Percentiles rank a stretch among this genome's conserved stretches.
Evolutionary conservation across 2,329 filamentous ascomycete genomes (phyloP).

Genomic region (Scortechinia acanthostroma): DNA sequence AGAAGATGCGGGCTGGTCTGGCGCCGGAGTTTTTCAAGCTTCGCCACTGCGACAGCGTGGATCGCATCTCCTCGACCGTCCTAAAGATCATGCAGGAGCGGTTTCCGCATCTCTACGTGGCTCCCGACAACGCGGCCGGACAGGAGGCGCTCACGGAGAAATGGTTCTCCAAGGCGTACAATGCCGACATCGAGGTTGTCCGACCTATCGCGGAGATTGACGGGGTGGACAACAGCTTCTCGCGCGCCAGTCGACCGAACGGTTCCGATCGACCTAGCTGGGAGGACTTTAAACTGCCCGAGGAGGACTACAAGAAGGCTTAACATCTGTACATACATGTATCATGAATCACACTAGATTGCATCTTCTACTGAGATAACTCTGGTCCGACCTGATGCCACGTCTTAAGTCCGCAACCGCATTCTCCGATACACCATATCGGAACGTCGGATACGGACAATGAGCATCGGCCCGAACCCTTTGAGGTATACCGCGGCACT

Average conservation of each 20-base stretch:
- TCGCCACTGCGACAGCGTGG: slow-evolving; percentile 55
- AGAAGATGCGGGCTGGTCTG: slow-evolving; percentile 35
- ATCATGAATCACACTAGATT: too few species aligned
- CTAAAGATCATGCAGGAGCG: slow-evolving; percentile 41
- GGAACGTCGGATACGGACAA: too few species aligned
- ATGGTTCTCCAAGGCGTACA: slow-evolving; percentile 35
- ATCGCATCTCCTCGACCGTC: slow-evolving; percentile 54
- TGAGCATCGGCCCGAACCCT: too few species aligned
- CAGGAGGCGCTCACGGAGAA: slow-evolving; percentile 32
- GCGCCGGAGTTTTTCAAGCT: slow-evolving; percentile 45
- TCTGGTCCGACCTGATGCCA: too few species aligned
- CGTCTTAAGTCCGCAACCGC: too few species aligned
- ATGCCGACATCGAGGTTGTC: slow-evolving; percentile 5
- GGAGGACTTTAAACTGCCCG: not conserved
- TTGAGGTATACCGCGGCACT: too few species aligned
- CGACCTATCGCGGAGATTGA: not conserved
- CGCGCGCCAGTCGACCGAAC: not conserved
- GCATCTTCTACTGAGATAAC: too few species aligned
- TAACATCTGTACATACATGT: too few species aligned
- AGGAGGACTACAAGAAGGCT: not conserved
- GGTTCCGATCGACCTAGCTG: not conserved
- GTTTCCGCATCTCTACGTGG: slow-evolving; percentile 44
- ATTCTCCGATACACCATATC: too few species aligned
- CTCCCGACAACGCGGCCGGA: not conserved
- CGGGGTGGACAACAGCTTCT: not conserved